Base-by-base conservation (phyloP, 345 rosid genomes). In the Pugionium cornutum region DNA sequence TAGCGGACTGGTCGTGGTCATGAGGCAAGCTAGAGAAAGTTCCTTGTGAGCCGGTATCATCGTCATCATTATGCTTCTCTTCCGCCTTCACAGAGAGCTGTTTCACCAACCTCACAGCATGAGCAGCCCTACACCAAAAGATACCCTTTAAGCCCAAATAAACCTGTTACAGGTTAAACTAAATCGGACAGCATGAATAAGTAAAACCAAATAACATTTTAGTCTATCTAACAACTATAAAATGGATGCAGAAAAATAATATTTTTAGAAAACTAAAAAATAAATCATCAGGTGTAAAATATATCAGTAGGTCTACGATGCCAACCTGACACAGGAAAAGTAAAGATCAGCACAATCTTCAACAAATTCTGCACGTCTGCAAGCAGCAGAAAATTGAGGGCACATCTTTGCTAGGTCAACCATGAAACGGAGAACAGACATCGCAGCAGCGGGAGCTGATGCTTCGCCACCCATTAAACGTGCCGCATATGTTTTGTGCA, bases 401-500 rank as follows among this genome's bases (percentile, higher is more conserved):
- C 89, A 91, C 96, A 95, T 90, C 82, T 95, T 95, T 61, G 95
- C 96, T 61, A 95, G 83, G 81, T 95, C 99, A 83, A 95, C 99
- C 99, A 95, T 91, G 77, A 95, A 95, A 73, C 96, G 85, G 69
- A 95, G 84, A 60, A 95, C 92, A 5, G 99, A 81, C 36, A 97
- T 95, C 6, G 97, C 97, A 75, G 96, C 91, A 74, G 92, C 95
- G 67, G 99, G 99, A 83, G 99, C 97, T 51, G 95, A 85, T 58
- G 99, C 97, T 82, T 91, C 96, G 39, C 99, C 99, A 69, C 96
- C 94, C 99, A 89, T 91, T 72, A 95, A 75, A 54, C 97, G 92
- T 8, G 99, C 97, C 2, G 99, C 99, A 73, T 95, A 95, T 9
- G 99, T 95, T 83, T 91, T 95, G 72, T 95, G 99, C 99, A 95